phyloP scores from a whole-genome alignment of 192 early-diverging fungal genomes.

The Backusella circina region DNA sequence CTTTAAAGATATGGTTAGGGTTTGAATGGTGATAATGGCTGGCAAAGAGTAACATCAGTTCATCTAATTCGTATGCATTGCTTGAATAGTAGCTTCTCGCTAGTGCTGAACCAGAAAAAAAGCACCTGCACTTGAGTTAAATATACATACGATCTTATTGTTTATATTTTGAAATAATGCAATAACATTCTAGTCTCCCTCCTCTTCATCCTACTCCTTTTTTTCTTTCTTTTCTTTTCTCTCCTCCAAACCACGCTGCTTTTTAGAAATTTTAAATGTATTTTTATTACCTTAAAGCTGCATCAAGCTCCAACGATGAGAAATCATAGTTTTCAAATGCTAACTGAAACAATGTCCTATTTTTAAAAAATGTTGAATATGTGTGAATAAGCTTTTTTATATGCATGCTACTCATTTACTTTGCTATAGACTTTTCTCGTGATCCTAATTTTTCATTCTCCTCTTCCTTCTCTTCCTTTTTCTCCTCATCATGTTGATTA shows the following conservation, averaged over 20 bases:
- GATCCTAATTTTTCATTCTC: not conserved
- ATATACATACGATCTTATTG: not conserved
- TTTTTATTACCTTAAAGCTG: not conserved
- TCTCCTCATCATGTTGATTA: not conserved
- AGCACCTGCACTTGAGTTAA: not conserved
- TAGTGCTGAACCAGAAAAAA: not conserved
- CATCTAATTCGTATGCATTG: not conserved
- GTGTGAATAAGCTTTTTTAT: not conserved
- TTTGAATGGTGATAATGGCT: not conserved
- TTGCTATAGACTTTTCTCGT: not conserved
- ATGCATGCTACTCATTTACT: not conserved
- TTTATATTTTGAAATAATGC: not conserved
- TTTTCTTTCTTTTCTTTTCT: not conserved
- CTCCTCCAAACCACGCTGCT: not conserved
- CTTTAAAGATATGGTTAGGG: not conserved
- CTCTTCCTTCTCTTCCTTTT: not conserved
- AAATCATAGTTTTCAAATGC: slow-evolving; percentile 1
- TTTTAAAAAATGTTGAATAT: not conserved
- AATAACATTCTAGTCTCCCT: not conserved
- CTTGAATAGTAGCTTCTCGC: not conserved
- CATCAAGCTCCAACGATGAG: not conserved
- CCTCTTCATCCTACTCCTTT: not conserved
- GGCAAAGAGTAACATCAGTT: not conserved
- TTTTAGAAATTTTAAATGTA: not conserved
- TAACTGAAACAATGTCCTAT: not conserved